phyloP scores from a whole-genome alignment of 2,329 filamentous ascomycete species.

The Fusarium sarcochroum region DNA sequence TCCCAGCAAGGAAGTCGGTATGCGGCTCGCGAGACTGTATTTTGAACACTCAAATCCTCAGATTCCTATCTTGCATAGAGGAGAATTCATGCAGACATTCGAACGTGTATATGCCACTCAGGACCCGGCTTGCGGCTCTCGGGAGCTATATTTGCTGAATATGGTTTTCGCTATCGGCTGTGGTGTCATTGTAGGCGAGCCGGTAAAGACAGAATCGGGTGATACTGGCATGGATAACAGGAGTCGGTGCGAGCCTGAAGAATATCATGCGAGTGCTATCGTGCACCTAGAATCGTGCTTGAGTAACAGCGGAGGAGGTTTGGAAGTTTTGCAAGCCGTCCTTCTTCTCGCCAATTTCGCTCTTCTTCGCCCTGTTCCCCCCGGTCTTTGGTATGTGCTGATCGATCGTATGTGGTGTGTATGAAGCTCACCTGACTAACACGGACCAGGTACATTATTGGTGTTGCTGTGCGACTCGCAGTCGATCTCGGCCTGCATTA shows the following conservation, averaged over 20 bases:
- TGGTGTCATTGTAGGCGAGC: conserved; percentile 86
- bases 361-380: conserved; percentile 88
- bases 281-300: conserved; percentile 91
- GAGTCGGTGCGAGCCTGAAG: conserved; percentile 81
- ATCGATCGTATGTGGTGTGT: conserved; percentile 9
- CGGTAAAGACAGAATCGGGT: conserved; percentile 63
- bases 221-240: conserved; percentile 47
- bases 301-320: conserved; percentile 85
- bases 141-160: conserved; percentile 93
- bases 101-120: conserved; percentile 82
- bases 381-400: conserved; percentile 80
- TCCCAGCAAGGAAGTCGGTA: conserved; percentile 81
- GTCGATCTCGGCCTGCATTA: conserved; percentile 94
- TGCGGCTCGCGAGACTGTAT: conserved; percentile 83
- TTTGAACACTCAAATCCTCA: conserved; percentile 98
- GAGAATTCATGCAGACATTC: conserved; percentile 91
- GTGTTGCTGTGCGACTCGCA: conserved; percentile 89
- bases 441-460: conserved; percentile 82
- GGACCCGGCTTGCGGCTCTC: conserved; percentile 75
- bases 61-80: conserved; percentile 90
- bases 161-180: conserved; percentile 98
- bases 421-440: conserved; percentile 31
- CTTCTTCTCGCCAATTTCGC: conserved; percentile 92
- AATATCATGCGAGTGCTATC: conserved; percentile 96
- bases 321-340: conserved; percentile 95